Percentiles rank a stretch among this genome's conserved stretches.
Evolutionary conservation across 345 rosid species (phyloP).

Genomic region (Eutrema yunnanense): DNA sequence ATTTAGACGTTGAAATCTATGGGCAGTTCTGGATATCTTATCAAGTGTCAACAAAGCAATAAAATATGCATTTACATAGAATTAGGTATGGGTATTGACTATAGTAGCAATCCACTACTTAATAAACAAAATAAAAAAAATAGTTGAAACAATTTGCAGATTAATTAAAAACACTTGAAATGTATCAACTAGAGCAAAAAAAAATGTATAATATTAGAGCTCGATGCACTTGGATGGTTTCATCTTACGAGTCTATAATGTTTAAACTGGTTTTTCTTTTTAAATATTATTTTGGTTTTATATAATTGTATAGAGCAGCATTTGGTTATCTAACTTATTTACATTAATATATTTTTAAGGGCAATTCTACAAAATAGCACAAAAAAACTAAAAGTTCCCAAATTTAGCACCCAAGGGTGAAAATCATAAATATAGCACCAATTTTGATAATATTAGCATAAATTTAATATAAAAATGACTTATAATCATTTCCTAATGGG

Average conservation of each 20-base stretch:
- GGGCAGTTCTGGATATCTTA: slow-evolving; percentile 6
- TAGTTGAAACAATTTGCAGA: slow-evolving; percentile 7
- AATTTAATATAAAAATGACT: no score
- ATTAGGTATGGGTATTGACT: slow-evolving; percentile 6
- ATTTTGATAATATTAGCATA: no score
- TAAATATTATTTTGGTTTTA: neutral
- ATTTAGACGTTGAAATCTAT: slow-evolving; percentile 14
- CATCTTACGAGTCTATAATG: neutral
- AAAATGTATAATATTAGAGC: neutral
- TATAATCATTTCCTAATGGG: no score
- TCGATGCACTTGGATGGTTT: neutral
- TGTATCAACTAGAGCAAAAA: neutral
- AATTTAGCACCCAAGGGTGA: no score
- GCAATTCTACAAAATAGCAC: no score
- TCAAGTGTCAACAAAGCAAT: neutral
- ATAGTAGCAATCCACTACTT: neutral
- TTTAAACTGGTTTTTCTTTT: neutral
- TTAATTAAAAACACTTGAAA: neutral
- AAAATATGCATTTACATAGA: neutral
- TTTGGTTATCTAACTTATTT: neutral
- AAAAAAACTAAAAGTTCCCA: no score
- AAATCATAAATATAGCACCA: no score
- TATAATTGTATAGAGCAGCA: neutral
- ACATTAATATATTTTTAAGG: neutral
- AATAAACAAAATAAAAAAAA: neutral